Evolutionary conservation across 805 yeast genomes (phyloP).

Genomic region (Zygotorulaspora sp.): DNA sequence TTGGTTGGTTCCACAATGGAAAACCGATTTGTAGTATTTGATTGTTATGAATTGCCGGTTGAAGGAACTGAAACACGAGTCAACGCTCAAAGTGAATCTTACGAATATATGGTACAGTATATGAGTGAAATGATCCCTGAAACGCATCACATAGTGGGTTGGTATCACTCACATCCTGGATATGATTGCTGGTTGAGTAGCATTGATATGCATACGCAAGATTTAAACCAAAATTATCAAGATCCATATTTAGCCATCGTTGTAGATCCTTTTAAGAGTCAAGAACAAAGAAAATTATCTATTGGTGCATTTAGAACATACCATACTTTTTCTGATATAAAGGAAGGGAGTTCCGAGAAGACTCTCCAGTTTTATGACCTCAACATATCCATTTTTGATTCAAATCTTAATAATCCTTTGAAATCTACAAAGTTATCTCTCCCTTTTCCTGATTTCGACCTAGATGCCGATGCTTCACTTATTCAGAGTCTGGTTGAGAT

Average conservation of each 20-base stretch:
- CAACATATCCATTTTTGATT: constrained; percentile 19
- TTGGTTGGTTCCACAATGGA: constrained; percentile 68
- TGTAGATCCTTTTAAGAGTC: constrained; percentile 73
- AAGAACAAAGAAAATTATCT: constrained; percentile 59
- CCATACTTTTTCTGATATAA: constrained; percentile 34
- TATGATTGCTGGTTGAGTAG: constrained; percentile 96
- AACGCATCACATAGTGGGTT: constrained; percentile 77
- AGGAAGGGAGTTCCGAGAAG: neutral
- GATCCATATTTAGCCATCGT: constrained; percentile 90
- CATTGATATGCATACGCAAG: constrained; percentile 87
- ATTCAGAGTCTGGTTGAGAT: constrained; percentile 23
- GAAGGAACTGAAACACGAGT: constrained; percentile 96
- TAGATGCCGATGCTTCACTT: constrained; percentile 10
- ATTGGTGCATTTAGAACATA: constrained; percentile 87
- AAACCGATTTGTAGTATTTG: constrained; percentile 61
- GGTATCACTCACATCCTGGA: constrained; percentile 99
- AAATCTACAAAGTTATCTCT: constrained; percentile 11
- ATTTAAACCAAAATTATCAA: constrained; percentile 77
- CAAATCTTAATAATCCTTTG: constrained; percentile 19
- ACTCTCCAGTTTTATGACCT: constrained; percentile 22
- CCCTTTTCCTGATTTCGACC: constrained; percentile 10
- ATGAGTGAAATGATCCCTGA: constrained; percentile 46
- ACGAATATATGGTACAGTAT: constrained; percentile 90
- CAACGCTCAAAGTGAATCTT: constrained; percentile 89
- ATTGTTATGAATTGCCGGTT: constrained; percentile 83